Evolutionary conservation across 208 protist genomes (phyloP).

Genomic region (Hexamita inflata): DNA sequence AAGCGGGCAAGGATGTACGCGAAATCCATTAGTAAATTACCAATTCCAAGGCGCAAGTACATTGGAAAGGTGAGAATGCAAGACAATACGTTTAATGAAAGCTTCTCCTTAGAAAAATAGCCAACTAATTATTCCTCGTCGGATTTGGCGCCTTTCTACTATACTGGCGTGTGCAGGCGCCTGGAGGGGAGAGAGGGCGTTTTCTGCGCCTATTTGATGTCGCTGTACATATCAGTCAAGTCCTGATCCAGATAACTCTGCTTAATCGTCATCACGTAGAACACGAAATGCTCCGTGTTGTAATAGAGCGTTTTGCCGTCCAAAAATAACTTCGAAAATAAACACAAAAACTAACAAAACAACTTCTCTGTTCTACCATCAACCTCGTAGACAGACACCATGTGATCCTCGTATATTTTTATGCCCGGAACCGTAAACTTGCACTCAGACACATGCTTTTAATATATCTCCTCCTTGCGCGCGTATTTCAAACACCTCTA

Average conservation of each 20-base stretch:
- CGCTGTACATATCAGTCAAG: neutral
- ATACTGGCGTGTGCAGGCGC: too few relatives aligned
- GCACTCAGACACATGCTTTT: neutral
- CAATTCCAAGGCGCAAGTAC: slow-evolving; percentile 24
- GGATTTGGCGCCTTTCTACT: too few relatives aligned
- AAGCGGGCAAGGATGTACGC: slow-evolving; percentile 24
- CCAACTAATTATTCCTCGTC: slow-evolving; percentile 29
- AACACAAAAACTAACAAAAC: slow-evolving; percentile 33
- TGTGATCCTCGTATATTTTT: slow-evolving; percentile 32
- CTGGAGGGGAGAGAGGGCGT: too few relatives aligned
- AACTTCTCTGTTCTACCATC: slow-evolving; percentile 25
- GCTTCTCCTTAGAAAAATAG: slow-evolving; percentile 39
- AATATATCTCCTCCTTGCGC: neutral
- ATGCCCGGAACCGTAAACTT: slow-evolving; percentile 16
- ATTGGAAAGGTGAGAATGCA: slow-evolving; percentile 35
- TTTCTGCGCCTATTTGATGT: too few relatives aligned
- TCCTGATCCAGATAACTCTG: neutral
- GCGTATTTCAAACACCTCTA: neutral
- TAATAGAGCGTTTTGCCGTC: slow-evolving; percentile 34
- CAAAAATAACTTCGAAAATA: slow-evolving; percentile 37
- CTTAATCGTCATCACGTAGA: slow-evolving; percentile 32
- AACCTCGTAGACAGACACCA: slow-evolving; percentile 35
- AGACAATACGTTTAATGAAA: slow-evolving; percentile 26
- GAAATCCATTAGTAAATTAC: slow-evolving; percentile 34
- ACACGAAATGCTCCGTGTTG: slow-evolving; percentile 31